Evolutionary conservation across 306 rosid genomes (phyloP).

Genomic region (Cicer arietinum): DNA sequence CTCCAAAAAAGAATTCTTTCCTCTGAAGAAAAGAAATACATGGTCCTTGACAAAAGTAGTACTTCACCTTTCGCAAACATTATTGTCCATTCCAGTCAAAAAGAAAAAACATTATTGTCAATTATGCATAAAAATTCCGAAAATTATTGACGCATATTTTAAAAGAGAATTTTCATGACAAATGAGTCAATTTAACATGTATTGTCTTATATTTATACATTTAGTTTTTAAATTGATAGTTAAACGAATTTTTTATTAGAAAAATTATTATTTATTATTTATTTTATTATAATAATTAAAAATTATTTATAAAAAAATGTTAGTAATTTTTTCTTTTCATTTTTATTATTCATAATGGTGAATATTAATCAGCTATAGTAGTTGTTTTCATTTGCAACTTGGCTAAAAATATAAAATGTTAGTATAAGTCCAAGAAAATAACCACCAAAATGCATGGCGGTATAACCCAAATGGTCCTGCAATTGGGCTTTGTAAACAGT

Average conservation of each 20-base stretch:
- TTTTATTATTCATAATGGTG: too few relatives aligned
- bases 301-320: too few relatives aligned
- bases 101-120: not conserved
- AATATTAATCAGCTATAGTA: not conserved
- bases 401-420: not conserved
- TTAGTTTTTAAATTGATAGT: too few relatives aligned
- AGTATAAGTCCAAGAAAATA: conserved; percentile 32
- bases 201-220: too few relatives aligned
- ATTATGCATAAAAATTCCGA: not conserved
- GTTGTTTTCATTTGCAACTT: conserved; percentile 32
- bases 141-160: not conserved
- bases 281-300: too few relatives aligned
- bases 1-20: not conserved
- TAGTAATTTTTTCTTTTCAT: too few relatives aligned
- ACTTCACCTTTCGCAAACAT: not conserved
- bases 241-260: too few relatives aligned
- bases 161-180: too few relatives aligned
- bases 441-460: conserved; percentile 21
- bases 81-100: not conserved
- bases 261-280: too few relatives aligned
- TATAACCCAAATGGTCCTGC: conserved; percentile 45
- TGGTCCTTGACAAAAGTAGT: conserved; percentile 1
- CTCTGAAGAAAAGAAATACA: not conserved
- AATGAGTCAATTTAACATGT: too few relatives aligned
- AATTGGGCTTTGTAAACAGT: conserved; percentile 35